Conservation (phyloP, 225 moss, liverwort and hornwort species). For the Straminergon stramineum region DNA sequence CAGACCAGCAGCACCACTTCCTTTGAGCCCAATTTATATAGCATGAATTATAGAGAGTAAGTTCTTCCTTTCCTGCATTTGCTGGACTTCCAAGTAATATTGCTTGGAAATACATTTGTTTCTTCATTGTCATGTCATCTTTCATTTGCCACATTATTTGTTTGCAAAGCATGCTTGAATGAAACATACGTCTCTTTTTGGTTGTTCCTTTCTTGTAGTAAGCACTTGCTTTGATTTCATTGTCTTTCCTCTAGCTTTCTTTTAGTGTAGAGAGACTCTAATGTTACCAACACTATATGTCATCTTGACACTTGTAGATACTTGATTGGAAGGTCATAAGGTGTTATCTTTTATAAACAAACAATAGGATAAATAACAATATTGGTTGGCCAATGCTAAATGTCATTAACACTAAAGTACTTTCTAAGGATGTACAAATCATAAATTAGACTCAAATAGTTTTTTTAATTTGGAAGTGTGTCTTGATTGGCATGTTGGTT, state of each 20-base stretch:
- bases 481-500: neutral
- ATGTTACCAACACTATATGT: neutral
- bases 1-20: neutral
- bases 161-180: neutral
- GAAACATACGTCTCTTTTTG: neutral
- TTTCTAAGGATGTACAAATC: neutral
- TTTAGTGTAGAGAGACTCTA: neutral
- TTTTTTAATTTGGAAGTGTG: neutral
- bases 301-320: neutral
- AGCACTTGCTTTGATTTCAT: neutral
- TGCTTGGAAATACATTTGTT: neutral
- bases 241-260: neutral
- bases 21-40: neutral
- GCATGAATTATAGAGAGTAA: neutral
- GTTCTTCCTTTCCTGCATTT: neutral
- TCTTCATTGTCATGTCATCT: neutral
- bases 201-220: neutral
- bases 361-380: too few species aligned
- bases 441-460: neutral
- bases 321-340: neutral
- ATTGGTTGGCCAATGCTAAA: neutral
- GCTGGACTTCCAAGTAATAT: neutral
- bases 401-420: neutral
- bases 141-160: neutral
- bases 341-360: neutral